Base-by-base conservation (phyloP, 495 filamentous ascomycete genomes). In the Trichoderma erinaceum region DNA sequence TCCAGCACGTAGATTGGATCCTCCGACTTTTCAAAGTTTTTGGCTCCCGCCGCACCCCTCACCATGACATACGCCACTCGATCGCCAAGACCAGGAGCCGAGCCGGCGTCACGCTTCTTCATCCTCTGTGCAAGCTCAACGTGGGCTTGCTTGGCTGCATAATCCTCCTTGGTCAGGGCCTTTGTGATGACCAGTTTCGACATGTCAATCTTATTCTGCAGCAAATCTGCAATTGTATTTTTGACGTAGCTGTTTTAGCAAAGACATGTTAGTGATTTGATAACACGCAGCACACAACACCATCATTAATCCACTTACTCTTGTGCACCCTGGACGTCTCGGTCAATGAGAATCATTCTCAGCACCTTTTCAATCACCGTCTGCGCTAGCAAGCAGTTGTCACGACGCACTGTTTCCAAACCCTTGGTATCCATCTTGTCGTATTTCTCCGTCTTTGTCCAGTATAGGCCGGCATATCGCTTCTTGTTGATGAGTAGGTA, bases 401-500 rank as follows among this genome's bases (percentile, higher is more conserved):
- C 95, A 83, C 95, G 83, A 41, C 95, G 87, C 56, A 99, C 96
- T 7, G 95, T 99, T 79, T 99, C 95, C 71, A 99, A 97, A 82
- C 95, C 95, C 77, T 99, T 99, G 71, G 90, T 97, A 75, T 99
- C 95, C 96, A 99, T 98, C 83, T 99, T 99, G 82, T 99, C 95
- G 71, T 88, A 93, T 75, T 96, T 97, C n/a, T 92, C 85, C 0
- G 95, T 85, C 61, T 89, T 92, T 23, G 96, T 98, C 93, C 94
- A 99, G 80, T 93, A 98, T 16, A 99, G 81, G 41, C 95, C 95
- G 15, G 95, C 95, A 71, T 99, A 99, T 67, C 95, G 90, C 84
- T 99, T 99, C 80, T 99, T 99, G 86, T 99, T 99, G 86, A 99
- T 99, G 52, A 99, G 83, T 41, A 99, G 84, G 76, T 99, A 99